These are phyloP conservation scores for Alternaria sp. DNA, from an alignment of 2,329 filamentous ascomycete species.

Conservation along the genomic window DNA sequence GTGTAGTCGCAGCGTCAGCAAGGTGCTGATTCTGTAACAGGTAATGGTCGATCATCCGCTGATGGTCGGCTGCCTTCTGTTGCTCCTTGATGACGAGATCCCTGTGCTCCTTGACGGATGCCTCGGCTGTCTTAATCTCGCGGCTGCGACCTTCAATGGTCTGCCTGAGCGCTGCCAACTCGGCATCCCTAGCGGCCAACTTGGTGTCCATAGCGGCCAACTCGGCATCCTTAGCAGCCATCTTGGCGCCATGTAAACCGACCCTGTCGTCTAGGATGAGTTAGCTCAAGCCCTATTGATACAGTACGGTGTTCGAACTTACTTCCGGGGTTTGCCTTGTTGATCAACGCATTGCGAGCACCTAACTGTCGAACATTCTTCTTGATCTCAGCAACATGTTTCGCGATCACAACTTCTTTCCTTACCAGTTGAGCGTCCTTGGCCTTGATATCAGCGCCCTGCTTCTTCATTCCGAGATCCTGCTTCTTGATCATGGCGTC, in stretches of 20 bases:
- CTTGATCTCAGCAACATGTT: not conserved
- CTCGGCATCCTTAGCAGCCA: constrained; percentile 3
- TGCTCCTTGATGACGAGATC: not conserved
- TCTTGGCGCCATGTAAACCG: not conserved
- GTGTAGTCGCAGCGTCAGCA: constrained; percentile 10
- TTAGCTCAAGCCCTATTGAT: not conserved
- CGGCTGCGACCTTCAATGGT: not conserved
- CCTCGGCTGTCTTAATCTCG: not conserved
- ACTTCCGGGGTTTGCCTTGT: not conserved
- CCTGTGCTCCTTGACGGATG: not conserved
- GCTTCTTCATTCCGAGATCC: constrained; percentile 13
- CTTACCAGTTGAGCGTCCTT: not conserved
- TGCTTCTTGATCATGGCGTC: constrained; percentile 22
- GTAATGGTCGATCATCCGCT: constrained; percentile 3
- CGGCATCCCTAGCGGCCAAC: constrained; percentile 1
- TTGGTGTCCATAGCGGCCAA: not conserved
- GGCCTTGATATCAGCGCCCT: not conserved
- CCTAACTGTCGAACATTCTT: not conserved
- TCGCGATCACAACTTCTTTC: not conserved
- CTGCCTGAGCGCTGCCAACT: not conserved
- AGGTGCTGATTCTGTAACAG: constrained; percentile 2
- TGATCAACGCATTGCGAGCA: not conserved
- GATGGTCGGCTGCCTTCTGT: not conserved
- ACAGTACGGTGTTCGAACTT: not conserved
- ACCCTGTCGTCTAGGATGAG: not conserved